Evolutionary conservation across 2,329 filamentous ascomycete species (phyloP).

Genomic region (Fusarium stilboides): DNA sequence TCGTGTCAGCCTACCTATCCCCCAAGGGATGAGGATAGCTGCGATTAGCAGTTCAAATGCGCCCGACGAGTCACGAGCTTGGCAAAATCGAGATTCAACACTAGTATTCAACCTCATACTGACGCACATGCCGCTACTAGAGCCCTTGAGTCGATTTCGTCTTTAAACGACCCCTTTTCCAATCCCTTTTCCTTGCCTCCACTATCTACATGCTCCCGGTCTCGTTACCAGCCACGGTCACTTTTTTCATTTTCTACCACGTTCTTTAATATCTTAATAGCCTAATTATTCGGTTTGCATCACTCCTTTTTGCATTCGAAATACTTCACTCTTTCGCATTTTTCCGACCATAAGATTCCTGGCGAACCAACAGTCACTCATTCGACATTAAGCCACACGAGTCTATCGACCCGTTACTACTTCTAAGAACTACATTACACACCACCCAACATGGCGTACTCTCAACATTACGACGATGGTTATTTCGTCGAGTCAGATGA

Average conservation of each 20-base stretch:
- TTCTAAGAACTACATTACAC: conserved; percentile 14
- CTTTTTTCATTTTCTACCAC: conserved; percentile 70
- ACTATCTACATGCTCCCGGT: conserved; percentile 61
- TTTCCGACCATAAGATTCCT: conserved; percentile 65
- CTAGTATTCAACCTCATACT: conserved; percentile 50
- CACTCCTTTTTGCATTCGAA: conserved; percentile 47
- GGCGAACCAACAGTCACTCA: conserved; percentile 66
- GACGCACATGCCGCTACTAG: conserved; percentile 55
- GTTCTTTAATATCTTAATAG: conserved; percentile 73
- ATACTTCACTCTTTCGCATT: conserved; percentile 58
- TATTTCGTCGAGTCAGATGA: conserved; percentile 73
- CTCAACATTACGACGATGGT: conserved; percentile 59
- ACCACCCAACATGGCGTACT: conserved; percentile 64
- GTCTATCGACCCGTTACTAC: conserved; percentile 40
- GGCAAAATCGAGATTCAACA: conserved; percentile 44
- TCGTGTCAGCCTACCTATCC: conserved; percentile 48
- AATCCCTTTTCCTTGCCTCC: conserved; percentile 58
- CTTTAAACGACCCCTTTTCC: conserved; percentile 64
- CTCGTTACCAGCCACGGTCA: conserved; percentile 67
- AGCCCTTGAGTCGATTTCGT: conserved; percentile 62
- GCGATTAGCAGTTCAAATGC: not conserved
- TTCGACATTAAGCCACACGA: conserved; percentile 54
- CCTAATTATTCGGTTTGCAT: conserved; percentile 62
- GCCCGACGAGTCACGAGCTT: conserved; percentile 26
- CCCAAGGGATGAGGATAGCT: conserved; percentile 52